These are phyloP conservation scores for Pisolithus orientalis DNA, from an alignment of 768 basidiomycete species.

Conservation along the genomic window DNA sequence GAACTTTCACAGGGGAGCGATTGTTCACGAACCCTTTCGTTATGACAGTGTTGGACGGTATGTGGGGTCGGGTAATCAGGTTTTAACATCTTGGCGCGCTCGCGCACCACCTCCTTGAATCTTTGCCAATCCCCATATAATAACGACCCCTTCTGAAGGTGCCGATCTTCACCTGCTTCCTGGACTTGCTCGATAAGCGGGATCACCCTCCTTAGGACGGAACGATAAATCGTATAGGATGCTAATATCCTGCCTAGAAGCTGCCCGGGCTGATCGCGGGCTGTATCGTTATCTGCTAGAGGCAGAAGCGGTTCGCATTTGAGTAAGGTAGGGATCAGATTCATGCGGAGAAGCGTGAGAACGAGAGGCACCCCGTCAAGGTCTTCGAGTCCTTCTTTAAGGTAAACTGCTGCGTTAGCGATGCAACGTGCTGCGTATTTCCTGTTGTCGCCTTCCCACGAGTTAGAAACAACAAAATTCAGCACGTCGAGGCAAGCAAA, in stretches of 20 bases:
- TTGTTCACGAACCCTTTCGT: slow-evolving; percentile 9
- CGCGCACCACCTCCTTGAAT: slow-evolving; percentile 12
- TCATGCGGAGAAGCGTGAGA: slow-evolving; percentile 15
- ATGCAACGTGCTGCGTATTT: slow-evolving; percentile 18
- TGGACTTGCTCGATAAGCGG: slow-evolving; percentile 6
- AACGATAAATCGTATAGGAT: slow-evolving; percentile 22
- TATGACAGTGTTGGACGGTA: slow-evolving; percentile 23
- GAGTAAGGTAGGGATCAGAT: slow-evolving; percentile 17
- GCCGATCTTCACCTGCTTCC: slow-evolving; percentile 5
- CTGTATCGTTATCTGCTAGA: slow-evolving; percentile 9
- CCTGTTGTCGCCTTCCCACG: slow-evolving; percentile 8
- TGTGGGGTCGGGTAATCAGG: slow-evolving; percentile 9
- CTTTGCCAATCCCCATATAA: slow-evolving; percentile 18
- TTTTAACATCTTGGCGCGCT: slow-evolving; percentile 14
- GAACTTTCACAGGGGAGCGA: too few species aligned
- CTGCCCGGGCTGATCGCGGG: slow-evolving; percentile 1
- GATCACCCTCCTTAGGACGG: slow-evolving; percentile 12
- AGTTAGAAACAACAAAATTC: slow-evolving; percentile 7
- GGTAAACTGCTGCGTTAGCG: slow-evolving; percentile 12
- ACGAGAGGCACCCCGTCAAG: slow-evolving; percentile 22
- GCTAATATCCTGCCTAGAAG: slow-evolving; percentile 15
- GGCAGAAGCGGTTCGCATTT: slow-evolving; percentile 17
- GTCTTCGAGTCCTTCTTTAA: slow-evolving; percentile 16
- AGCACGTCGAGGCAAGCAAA: slow-evolving; percentile 19
- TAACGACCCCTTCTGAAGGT: slow-evolving; percentile 9